Evolutionary conservation across 192 early-diverging fungal genomes (phyloP).

Genomic region (Coemansia umbellata): DNA sequence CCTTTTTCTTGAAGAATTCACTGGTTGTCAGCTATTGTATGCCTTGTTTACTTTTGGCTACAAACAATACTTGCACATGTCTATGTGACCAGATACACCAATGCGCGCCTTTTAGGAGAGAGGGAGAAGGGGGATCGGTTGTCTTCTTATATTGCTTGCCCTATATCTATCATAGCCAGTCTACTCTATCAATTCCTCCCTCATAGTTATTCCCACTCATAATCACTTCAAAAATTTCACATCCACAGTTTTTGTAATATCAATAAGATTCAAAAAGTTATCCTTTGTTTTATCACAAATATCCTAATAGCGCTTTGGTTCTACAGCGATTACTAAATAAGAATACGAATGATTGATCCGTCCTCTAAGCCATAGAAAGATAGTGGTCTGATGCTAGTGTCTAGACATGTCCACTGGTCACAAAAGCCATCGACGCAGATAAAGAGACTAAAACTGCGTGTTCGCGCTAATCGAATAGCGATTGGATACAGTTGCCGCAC

Average conservation of each 20-base stretch:
- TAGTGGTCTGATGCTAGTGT: slow-evolving; percentile 21
- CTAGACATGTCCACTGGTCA: slow-evolving; percentile 11
- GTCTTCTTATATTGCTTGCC: too few species aligned
- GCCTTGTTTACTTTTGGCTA: too few species aligned
- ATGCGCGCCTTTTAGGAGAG: too few species aligned
- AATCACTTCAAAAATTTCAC: too few species aligned
- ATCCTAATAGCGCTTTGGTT: background rate
- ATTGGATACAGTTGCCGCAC: slow-evolving; percentile 34
- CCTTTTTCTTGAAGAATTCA: too few species aligned
- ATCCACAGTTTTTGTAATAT: background rate
- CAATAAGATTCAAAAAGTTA: background rate
- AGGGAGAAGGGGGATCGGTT: too few species aligned
- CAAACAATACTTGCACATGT: too few species aligned
- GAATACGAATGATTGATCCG: slow-evolving; percentile 10
- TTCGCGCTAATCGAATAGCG: slow-evolving; percentile 14
- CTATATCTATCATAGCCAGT: too few species aligned
- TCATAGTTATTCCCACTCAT: too few species aligned
- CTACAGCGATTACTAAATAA: background rate
- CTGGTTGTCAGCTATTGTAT: too few species aligned
- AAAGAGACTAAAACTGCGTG: slow-evolving; percentile 4
- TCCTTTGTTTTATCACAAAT: background rate
- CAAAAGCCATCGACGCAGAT: background rate
- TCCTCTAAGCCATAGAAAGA: slow-evolving; percentile 33
- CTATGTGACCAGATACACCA: too few species aligned
- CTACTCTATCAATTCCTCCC: too few species aligned